Evolutionary conservation across 768 basidiomycete genomes (phyloP), one percentile per base, ranked within the genome.

Genomic region (Saitozyma sp.): DNA sequence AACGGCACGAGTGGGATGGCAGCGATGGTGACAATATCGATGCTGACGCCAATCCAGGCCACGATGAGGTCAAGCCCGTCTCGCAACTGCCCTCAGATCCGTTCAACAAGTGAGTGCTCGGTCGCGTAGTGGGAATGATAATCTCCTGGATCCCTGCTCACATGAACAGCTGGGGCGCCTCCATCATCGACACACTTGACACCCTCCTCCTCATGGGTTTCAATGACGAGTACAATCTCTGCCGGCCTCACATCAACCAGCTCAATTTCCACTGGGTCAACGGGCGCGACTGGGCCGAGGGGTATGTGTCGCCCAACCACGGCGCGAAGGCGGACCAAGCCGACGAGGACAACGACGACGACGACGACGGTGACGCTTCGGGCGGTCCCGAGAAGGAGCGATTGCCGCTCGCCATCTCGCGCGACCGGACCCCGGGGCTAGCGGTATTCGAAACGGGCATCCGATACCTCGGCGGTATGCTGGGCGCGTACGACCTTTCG

Each of bases 401-500:
- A 11, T 46, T 46, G 45, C 11, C 40, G 17, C 43, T 61, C 6
- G 72, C 58, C 1, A 10, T 68, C 2, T 39, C 19, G 6, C 56
- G 70, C 7, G 71, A 70, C 52, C 20, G 46, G 13, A 46, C 19
- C 2, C 57, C 68, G 17, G 64, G 62, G 6, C 29, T 82, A 17
- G 66, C 76, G 3, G 67, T 78, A 5, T 83, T 83, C 62, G 82
- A 83, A 65, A 82, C 81, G 8, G 78, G 75, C 6, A 83, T 83
- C 55, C 74, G 82, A 45, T 83, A 82, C 56, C 76, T 83, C 48
- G 82, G 82, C 16, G 80, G 81, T 11, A 53, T 83, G 13, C 58
- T 82, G 3, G 75, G 80, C 0, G 81, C 81, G 1, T 81, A 80
- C 64, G 82, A 83, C 59, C 68, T 82, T 13, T 79, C 79, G 3